A percentile compares a stretch with the other conserved stretches of the same genome.
phyloP scores from a whole-genome alignment of 1,139 yeast genomes.

The Hyphopichia burtonii region DNA sequence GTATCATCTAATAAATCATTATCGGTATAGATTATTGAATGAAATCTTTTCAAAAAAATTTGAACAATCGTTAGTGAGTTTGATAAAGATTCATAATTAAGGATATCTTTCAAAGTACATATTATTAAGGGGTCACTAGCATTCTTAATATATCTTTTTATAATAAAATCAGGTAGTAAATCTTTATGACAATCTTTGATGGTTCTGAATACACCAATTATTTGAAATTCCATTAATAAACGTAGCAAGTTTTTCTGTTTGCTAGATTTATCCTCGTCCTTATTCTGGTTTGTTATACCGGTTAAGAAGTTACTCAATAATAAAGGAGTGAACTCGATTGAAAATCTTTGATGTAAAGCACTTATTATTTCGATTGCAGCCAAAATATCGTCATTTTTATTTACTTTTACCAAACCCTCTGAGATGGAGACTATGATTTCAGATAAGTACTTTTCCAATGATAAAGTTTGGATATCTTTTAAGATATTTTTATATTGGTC shows the following conservation, averaged over 20 bases:
- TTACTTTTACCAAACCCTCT: slow-evolving; percentile 60
- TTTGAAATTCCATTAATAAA: slow-evolving; percentile 59
- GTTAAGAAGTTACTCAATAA: slow-evolving; percentile 49
- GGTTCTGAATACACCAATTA: slow-evolving; percentile 56
- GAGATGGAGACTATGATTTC: slow-evolving; percentile 65
- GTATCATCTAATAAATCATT: slow-evolving; percentile 11
- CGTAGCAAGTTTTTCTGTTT: slow-evolving; percentile 53
- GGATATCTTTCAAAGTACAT: slow-evolving; percentile 52
- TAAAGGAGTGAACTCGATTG: slow-evolving; percentile 49
- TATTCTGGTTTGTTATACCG: slow-evolving; percentile 33
- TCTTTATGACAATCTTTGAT: slow-evolving; percentile 34
- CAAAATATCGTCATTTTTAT: slow-evolving; percentile 56
- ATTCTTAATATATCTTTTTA: slow-evolving; percentile 17
- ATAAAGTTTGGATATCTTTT: slow-evolving; percentile 60
- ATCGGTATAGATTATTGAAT: slow-evolving; percentile 16
- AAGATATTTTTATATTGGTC: slow-evolving; percentile 42
- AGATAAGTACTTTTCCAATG: slow-evolving; percentile 73
- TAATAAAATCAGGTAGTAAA: slow-evolving; percentile 21
- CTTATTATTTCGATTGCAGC: slow-evolving; percentile 71
- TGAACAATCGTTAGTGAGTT: slow-evolving; percentile 39
- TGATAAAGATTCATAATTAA: slow-evolving; percentile 49
- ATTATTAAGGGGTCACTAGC: slow-evolving; percentile 41
- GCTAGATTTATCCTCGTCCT: slow-evolving; percentile 36
- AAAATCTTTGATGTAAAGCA: slow-evolving; percentile 76
- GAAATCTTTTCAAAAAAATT: slow-evolving; percentile 53